Base-by-base conservation (phyloP, 2,329 filamentous ascomycete species). In the Alternaria infectoria region DNA sequence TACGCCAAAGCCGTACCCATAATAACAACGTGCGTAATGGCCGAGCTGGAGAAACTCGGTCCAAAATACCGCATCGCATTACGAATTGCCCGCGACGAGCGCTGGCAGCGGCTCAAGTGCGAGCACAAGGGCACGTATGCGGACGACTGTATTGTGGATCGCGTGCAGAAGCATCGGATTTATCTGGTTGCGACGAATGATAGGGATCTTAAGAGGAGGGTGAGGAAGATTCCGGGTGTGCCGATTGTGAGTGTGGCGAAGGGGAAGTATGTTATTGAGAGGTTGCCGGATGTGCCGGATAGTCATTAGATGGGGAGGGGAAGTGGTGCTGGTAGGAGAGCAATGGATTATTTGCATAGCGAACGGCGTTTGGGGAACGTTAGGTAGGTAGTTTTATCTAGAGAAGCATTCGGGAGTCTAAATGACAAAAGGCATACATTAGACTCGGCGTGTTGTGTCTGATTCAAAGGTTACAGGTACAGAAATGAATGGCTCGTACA, bases 211-310 rank as follows among this genome's bases (percentile, higher is more conserved):
- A 96, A 96, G 83, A 86, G 93, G 76, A 85, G 94, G 61, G 86
- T 97, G 73, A 86, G 94, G 67, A 97, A 97, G 83, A 89, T 96
- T 56, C 90, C 90, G 2, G 90, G 90, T 80, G 89, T 91, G 61
- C 90, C 90, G 25, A 88, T 92, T 71, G 86, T 97, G 85, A 93
- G 90, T 74, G 93, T 96, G 26, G 92, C 91, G 6, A 88, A 92
- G 74, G 93, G 92, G 49, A 97, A 97, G 81, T 98, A 97, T 81
- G 90, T 95, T 51, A 96, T 99, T 75, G 96, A 98, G 85, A 88
- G 94, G 73, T 81, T 97, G 66, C 94, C 94, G 6, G 92, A 93
- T 80, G 93, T 92, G 40, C 92, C 92, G 32, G 90, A 93, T 70
- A 88, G 74, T 50, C 46, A 71, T 43, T 77, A 52, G 69, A 26